Conservation (phyloP, 2,329 filamentous ascomycete genomes). For the Aureobasidium leucospermi region DNA sequence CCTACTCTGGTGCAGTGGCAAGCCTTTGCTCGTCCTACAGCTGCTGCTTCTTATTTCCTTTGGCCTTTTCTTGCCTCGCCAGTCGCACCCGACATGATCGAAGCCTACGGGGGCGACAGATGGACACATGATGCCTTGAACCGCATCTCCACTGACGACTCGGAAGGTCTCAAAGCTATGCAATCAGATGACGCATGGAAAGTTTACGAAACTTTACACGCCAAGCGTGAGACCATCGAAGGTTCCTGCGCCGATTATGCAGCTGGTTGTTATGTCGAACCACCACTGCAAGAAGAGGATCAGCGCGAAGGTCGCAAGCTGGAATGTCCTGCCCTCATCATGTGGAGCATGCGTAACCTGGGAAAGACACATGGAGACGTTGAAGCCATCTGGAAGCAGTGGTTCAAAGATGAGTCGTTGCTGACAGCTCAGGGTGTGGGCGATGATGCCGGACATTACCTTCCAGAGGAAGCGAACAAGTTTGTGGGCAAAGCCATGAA, state of each 20-base stretch:
- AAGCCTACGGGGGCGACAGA: constrained; percentile 34
- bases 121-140: constrained; percentile 32
- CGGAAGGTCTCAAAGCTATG: constrained; percentile 25
- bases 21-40: constrained; percentile 31
- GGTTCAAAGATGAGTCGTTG: constrained; percentile 32
- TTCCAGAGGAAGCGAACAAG: constrained; percentile 40
- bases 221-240: constrained; percentile 34
- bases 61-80: constrained; percentile 46
- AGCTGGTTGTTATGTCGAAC: constrained; percentile 37
- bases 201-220: constrained; percentile 39
- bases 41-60: constrained; percentile 39
- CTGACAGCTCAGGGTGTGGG: constrained; percentile 27
- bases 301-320: constrained; percentile 40
- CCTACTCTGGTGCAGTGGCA: constrained; percentile 42
- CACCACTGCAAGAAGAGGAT: constrained; percentile 37
- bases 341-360: constrained; percentile 38
- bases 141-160: constrained; percentile 22
- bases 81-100: constrained; percentile 37
- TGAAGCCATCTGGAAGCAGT: constrained; percentile 37
- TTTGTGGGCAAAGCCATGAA: constrained; percentile 24
- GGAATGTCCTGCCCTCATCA: constrained; percentile 34
- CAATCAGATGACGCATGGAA: constrained; percentile 34
- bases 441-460: constrained; percentile 38
- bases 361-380: constrained; percentile 38
- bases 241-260: constrained; percentile 43